Percentiles rank a stretch among this genome's conserved stretches.
Conservation (phyloP, 176 grass and related monocot species). For the Pontederia crassipes region DNA sequence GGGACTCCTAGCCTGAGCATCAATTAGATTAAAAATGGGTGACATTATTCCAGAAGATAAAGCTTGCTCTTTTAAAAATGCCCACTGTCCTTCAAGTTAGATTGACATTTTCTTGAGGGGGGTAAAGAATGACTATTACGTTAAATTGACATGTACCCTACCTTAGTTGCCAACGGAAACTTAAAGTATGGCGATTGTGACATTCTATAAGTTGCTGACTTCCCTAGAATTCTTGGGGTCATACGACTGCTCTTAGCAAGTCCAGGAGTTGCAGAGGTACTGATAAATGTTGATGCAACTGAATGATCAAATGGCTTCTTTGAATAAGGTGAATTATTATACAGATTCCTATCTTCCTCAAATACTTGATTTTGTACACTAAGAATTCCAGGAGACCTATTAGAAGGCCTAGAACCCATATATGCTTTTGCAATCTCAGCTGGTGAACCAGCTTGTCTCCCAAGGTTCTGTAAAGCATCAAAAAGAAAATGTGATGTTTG, state of each 20-base stretch:
- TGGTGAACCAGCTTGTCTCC: slow-evolving; percentile 40
- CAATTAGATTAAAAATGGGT: no score
- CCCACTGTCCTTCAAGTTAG: background rate
- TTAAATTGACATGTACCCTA: background rate
- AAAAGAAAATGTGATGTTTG: background rate
- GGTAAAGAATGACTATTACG: background rate
- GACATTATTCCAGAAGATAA: no score
- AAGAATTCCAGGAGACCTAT: slow-evolving; percentile 23
- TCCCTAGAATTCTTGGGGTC: slow-evolving; percentile 24
- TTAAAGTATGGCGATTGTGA: slow-evolving; percentile 56
- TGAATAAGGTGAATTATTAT: slow-evolving; percentile 12
- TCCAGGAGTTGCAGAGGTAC: slow-evolving; percentile 16
- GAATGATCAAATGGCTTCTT: slow-evolving; percentile 24
- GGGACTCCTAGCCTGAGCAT: no score
- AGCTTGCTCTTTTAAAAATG: background rate
- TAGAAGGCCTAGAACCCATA: slow-evolving; percentile 40
- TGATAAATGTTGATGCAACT: slow-evolving; percentile 13
- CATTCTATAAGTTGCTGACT: slow-evolving; percentile 42
- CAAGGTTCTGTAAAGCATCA: background rate
- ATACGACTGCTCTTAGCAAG: slow-evolving; percentile 6
- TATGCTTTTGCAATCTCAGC: slow-evolving; percentile 51
- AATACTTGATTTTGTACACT: slow-evolving; percentile 27
- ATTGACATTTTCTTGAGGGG: background rate
- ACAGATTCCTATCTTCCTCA: slow-evolving; percentile 9
- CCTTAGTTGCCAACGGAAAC: slow-evolving; percentile 15